Conservation (phyloP, 1,139 yeast genomes). For the Magnusiomyces magnusii region DNA sequence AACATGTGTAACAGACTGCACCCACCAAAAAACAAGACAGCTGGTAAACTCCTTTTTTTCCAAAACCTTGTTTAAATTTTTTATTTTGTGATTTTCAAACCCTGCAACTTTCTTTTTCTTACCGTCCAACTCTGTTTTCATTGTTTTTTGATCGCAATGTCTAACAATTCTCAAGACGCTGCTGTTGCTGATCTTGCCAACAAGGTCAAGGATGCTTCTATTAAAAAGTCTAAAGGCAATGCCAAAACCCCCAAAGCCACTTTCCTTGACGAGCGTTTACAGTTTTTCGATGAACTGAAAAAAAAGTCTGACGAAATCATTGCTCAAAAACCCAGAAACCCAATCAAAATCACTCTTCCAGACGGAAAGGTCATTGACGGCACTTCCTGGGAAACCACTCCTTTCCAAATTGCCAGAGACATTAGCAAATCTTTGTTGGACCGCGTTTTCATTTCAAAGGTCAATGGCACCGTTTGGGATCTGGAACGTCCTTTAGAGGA, state of each 20-base stretch:
- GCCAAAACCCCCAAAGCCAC: slow-evolving; percentile 61
- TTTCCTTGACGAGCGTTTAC: slow-evolving; percentile 71
- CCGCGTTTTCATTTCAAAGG: slow-evolving; percentile 84
- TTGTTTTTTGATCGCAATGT: slow-evolving; percentile 4
- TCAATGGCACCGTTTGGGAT: slow-evolving; percentile 91
- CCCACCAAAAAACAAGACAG: not conserved
- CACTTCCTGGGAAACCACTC: slow-evolving; percentile 82
- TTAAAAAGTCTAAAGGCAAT: slow-evolving; percentile 7
- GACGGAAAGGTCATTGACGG: slow-evolving; percentile 81
- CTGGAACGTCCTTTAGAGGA: slow-evolving; percentile 87
- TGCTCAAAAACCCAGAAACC: slow-evolving; percentile 51
- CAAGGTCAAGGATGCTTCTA: slow-evolving; percentile 14
- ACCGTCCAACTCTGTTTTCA: not conserved
- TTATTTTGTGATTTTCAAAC: too few relatives aligned
- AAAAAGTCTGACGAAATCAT: slow-evolving; percentile 67
- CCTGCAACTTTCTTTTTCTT: slow-evolving; percentile 2
- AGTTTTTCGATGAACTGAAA: slow-evolving; percentile 73
- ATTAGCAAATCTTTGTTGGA: slow-evolving; percentile 87
- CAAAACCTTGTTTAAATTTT: too few relatives aligned
- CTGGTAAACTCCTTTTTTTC: not conserved
- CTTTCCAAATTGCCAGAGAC: slow-evolving; percentile 72
- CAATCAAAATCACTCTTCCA: slow-evolving; percentile 73
- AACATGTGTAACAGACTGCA: not conserved
- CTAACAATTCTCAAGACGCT: slow-evolving; percentile 13
- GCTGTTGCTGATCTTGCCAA: slow-evolving; percentile 15